Evolutionary conservation across 805 yeast genomes (phyloP), one percentile per base, ranked within the genome.

Genomic region (Candida lessepsii): DNA sequence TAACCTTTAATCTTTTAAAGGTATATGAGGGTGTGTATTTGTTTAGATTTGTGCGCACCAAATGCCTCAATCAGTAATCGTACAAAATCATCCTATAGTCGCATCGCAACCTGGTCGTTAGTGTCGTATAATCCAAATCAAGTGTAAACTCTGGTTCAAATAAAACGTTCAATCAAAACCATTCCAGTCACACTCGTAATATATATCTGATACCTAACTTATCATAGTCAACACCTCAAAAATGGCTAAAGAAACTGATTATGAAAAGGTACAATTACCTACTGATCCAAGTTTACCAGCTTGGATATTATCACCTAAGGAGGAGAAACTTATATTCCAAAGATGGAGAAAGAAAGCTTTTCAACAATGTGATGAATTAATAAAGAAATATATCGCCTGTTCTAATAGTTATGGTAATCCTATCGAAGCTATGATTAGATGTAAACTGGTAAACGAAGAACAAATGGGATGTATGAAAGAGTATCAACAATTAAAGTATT

Each of bases 281-380:
- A 56, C 67, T 4, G 65, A 70, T 50, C 73, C 73, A 24, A 63
- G 60, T 47, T 63, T 85, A 19, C 95, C 95, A 1, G 66, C 76
- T 9, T 86, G 95, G 95, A 75, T 83, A 47, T 65, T 86, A 16
- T 76, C 86, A 0, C 91, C 93, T 10, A 74, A 72, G 47, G 93
- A 86, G 56, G 95, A 86, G 55, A 80, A 80, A 60, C 75, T 79
- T 43, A 80, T 83, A 25, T 78, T 85, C 52, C 79, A 75, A 49
- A 75, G 85, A 51, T 80, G 90, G 81, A 78, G 84, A 57, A 73
- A 67, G 42, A 70, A 70, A 52, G 77, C 91, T 0, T 84, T 84
- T 67, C 71, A 75, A 32, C 58, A 64, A 41, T 86, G 95, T 57
- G 86, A 80, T 51, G 82, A 74, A 14, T 63, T 70, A 34, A 96